phyloP scores from a whole-genome alignment of 345 rosid species.

The Zanthoxylum bungeanum region DNA sequence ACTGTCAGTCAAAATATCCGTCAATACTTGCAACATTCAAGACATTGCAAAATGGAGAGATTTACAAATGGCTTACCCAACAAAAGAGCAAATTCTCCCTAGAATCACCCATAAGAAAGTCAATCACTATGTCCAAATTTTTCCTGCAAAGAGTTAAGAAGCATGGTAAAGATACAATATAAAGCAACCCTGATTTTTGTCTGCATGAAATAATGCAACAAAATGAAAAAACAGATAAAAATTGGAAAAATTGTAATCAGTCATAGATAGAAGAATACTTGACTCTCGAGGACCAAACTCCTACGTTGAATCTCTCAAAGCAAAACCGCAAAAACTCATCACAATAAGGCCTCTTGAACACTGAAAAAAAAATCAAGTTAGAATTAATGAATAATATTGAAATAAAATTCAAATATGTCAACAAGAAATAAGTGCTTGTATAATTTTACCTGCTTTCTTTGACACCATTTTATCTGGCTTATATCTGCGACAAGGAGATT shows the following conservation, averaged over 20 bases:
- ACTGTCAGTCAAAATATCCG: not conserved
- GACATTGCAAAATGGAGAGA: not conserved
- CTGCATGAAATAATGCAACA: not conserved
- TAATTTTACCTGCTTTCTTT: slow-evolving; percentile 51
- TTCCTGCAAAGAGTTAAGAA: slow-evolving; percentile 35
- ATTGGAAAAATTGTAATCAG: slow-evolving; percentile 4
- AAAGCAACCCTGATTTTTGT: not conserved
- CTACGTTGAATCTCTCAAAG: slow-evolving; percentile 79
- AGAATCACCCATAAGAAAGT: slow-evolving; percentile 34
- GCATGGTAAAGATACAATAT: not conserved
- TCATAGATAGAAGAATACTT: slow-evolving; percentile 35
- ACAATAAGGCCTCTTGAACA: slow-evolving; percentile 72
- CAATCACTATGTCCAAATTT: slow-evolving; percentile 35
- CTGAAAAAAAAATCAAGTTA: slow-evolving; percentile 30
- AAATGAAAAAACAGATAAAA: not conserved
- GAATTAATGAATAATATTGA: not conserved
- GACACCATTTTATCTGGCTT: slow-evolving; percentile 45
- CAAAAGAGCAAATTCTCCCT: slow-evolving; percentile 45
- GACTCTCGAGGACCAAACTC: slow-evolving; percentile 83
- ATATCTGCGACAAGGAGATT: slow-evolving; percentile 10
- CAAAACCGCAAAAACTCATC: slow-evolving; percentile 64
- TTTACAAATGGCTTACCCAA: slow-evolving; percentile 44
- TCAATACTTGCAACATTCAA: not conserved
- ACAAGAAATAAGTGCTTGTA: not conserved
- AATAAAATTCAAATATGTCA: not conserved